phyloP scores from a whole-genome alignment of 2,329 filamentous ascomycete genomes.

The Scytalidium sp. region DNA sequence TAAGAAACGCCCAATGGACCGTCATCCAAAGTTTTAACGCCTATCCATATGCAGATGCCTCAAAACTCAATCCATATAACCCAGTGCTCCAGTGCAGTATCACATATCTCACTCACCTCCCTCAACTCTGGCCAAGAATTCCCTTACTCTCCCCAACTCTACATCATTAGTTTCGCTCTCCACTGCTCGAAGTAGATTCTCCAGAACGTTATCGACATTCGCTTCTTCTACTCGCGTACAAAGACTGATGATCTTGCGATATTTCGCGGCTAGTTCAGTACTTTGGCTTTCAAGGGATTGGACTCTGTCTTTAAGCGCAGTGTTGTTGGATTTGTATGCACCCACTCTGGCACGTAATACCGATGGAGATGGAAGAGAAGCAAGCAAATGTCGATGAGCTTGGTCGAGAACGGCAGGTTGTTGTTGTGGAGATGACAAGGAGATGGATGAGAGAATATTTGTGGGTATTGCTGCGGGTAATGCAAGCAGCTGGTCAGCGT shows the following conservation, averaged over 20 bases:
- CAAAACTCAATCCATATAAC: not conserved
- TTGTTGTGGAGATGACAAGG: constrained; percentile 28
- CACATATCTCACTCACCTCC: constrained; percentile 23
- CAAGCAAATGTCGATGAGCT: constrained; percentile 36
- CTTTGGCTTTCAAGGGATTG: constrained; percentile 73
- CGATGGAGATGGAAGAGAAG: constrained; percentile 52
- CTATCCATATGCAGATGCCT: not conserved
- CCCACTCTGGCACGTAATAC: constrained; percentile 65
- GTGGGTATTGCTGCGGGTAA: constrained; percentile 17
- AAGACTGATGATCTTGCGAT: constrained; percentile 81
- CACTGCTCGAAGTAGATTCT: constrained; percentile 78
- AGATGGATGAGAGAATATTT: constrained; percentile 22
- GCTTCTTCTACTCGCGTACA: constrained; percentile 73
- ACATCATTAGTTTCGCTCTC: constrained; percentile 80
- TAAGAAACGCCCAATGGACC: not conserved
- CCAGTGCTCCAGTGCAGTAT: no score
- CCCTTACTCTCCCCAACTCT: constrained; percentile 72
- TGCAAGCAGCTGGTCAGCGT: constrained; percentile 28
- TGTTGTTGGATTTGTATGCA: constrained; percentile 68
- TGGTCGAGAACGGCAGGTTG: constrained; percentile 41
- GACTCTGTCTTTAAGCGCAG: constrained; percentile 64
- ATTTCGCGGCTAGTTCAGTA: constrained; percentile 81
- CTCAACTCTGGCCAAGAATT: constrained; percentile 79
- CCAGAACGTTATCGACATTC: constrained; percentile 75
- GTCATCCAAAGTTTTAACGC: not conserved